phyloP scores from a whole-genome alignment of 2,329 filamentous ascomycete species.

The Colletotrichum eremochloae region DNA sequence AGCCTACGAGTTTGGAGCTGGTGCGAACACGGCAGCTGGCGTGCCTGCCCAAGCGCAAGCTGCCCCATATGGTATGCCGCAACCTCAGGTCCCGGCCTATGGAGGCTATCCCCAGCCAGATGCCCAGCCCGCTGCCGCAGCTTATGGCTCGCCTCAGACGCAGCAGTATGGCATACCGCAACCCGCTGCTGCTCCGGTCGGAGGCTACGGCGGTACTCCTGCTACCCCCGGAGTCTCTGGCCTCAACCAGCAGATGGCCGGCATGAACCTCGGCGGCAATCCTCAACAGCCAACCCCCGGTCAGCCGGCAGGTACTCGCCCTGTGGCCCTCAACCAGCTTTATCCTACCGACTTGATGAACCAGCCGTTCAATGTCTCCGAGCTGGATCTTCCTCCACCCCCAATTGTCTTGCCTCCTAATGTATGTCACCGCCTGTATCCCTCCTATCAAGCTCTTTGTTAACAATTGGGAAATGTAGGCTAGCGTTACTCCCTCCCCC shows the following conservation, averaged over 20 bases:
- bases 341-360: slow-evolving; percentile 92
- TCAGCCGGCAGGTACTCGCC: slow-evolving; percentile 52
- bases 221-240: slow-evolving; percentile 70
- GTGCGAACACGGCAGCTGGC: slow-evolving; percentile 77
- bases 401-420: slow-evolving; percentile 92
- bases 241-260: slow-evolving; percentile 86
- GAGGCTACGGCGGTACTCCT: slow-evolving; percentile 59
- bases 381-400: slow-evolving; percentile 91
- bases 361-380: slow-evolving; percentile 93
- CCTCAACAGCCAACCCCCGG: slow-evolving; percentile 61
- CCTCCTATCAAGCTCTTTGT: not conserved
- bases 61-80: slow-evolving; percentile 62
- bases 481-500: slow-evolving; percentile 91
- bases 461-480: slow-evolving; percentile 61
- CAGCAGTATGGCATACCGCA: slow-evolving; percentile 58
- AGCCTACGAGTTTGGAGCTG: slow-evolving; percentile 91
- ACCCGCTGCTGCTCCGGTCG: slow-evolving; percentile 55
- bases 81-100: slow-evolving; percentile 63
- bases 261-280: slow-evolving; percentile 81
- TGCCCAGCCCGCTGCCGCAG: slow-evolving; percentile 54
- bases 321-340: slow-evolving; percentile 81
- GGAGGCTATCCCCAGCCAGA: slow-evolving; percentile 71
- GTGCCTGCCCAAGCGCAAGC: slow-evolving; percentile 58
- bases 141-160: slow-evolving; percentile 58
- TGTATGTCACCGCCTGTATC: slow-evolving; percentile 67